phyloP scores from a whole-genome alignment of 2,329 filamentous ascomycete genomes.

The Aulographum hederae region DNA sequence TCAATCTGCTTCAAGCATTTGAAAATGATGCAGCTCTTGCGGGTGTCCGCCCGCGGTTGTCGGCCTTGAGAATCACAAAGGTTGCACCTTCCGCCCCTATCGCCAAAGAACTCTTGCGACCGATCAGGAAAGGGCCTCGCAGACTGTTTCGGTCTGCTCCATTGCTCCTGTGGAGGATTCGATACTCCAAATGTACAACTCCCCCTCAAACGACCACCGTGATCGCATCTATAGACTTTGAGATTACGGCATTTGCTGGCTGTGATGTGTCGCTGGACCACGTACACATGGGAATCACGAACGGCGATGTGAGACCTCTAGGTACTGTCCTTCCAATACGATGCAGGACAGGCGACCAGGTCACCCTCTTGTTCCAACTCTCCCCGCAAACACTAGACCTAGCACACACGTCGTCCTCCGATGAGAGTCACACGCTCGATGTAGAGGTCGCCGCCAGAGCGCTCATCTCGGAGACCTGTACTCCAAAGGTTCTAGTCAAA shows the following conservation, averaged over 20 bases:
- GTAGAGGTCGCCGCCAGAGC: slow-evolving; percentile 44
- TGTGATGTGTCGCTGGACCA: slow-evolving; percentile 45
- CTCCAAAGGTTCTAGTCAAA: too few relatives aligned
- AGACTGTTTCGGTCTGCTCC: slow-evolving; percentile 47
- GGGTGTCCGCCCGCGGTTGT: slow-evolving; percentile 47
- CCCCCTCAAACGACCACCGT: slow-evolving; percentile 33
- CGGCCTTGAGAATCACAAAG: slow-evolving; percentile 55
- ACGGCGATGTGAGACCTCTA: slow-evolving; percentile 40
- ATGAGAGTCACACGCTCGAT: slow-evolving; percentile 24
- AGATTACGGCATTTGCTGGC: slow-evolving; percentile 52
- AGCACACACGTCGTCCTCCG: slow-evolving; percentile 27
- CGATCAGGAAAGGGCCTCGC: slow-evolving; percentile 42
- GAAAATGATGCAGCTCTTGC: slow-evolving; percentile 43
- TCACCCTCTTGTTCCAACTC: slow-evolving; percentile 57
- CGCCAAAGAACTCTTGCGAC: slow-evolving; percentile 39
- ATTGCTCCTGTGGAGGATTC: slow-evolving; percentile 52
- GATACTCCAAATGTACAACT: slow-evolving; percentile 48
- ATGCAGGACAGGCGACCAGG: slow-evolving; percentile 54
- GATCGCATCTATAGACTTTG: slow-evolving; percentile 54
- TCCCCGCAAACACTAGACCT: slow-evolving; percentile 26
- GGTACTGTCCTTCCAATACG: slow-evolving; percentile 35
- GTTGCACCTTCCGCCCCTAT: slow-evolving; percentile 49
- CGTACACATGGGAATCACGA: slow-evolving; percentile 37
- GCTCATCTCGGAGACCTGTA: slow-evolving; percentile 37
- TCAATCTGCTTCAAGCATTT: slow-evolving; percentile 65